Evolutionary conservation across 352 stramenopile species (phyloP).

Genomic region (Globisporangium barbulae): DNA sequence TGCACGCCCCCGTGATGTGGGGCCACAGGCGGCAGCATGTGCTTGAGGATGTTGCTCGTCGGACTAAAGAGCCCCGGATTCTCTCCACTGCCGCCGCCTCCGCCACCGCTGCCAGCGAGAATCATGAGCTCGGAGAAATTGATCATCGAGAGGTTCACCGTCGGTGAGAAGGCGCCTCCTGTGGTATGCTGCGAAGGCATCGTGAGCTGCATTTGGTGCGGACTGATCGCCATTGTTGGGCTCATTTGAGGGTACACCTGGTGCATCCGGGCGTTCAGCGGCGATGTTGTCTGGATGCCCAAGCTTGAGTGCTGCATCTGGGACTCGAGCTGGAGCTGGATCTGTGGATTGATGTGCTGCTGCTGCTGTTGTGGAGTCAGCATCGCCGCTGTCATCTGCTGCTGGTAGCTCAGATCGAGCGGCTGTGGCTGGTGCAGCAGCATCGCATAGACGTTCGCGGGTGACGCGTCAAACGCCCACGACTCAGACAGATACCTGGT

Average conservation of each 20-base stretch:
- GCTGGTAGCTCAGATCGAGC: slow-evolving; percentile 12
- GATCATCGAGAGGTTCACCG: slow-evolving; percentile 18
- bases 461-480: slow-evolving; percentile 11
- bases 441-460: slow-evolving; percentile 12
- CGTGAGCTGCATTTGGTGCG: background rate
- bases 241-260: slow-evolving; percentile 9
- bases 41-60: slow-evolving; percentile 32
- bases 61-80: slow-evolving; percentile 41
- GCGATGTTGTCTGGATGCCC: background rate
- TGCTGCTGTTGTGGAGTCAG: background rate
- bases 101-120: slow-evolving; percentile 16
- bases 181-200: background rate
- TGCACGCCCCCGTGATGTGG: slow-evolving; percentile 27
- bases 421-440: slow-evolving; percentile 11
- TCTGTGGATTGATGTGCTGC: background rate
- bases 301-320: slow-evolving; percentile 6
- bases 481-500: slow-evolving; percentile 1
- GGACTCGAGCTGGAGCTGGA: slow-evolving; percentile 2
- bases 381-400: slow-evolving; percentile 6
- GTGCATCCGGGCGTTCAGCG: slow-evolving; percentile 3
- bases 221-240: background rate
- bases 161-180: slow-evolving; percentile 18
- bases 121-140: slow-evolving; percentile 49
- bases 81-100: background rate
- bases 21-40: slow-evolving; percentile 39